Conservation (phyloP, 1,139 yeast species). For the Groenewaldozyma sp. region DNA sequence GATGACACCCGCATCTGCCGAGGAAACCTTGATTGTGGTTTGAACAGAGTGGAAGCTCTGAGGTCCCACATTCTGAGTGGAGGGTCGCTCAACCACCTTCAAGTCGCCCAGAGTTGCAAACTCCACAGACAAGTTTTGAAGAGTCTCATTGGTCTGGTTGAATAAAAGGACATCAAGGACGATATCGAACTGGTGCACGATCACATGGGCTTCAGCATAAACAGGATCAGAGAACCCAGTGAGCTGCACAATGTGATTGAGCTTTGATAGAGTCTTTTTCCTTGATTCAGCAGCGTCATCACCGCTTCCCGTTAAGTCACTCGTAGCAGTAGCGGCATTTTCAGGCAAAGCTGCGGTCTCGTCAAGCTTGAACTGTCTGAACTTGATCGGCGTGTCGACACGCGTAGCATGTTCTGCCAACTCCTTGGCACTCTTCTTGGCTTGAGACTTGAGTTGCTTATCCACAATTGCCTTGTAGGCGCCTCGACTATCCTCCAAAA, state of each 20-base stretch:
- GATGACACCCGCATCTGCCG: constrained; percentile 95
- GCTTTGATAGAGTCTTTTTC: constrained; percentile 62
- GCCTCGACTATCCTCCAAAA: constrained; percentile 77
- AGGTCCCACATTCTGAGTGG: constrained; percentile 90
- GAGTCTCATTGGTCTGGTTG: constrained; percentile 85
- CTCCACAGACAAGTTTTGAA: constrained; percentile 87
- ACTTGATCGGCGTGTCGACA: constrained; percentile 71
- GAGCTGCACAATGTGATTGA: constrained; percentile 81
- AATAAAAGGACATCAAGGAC: constrained; percentile 88
- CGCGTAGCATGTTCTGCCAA: constrained; percentile 64
- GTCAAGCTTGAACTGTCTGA: constrained; percentile 67
- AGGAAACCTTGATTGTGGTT: constrained; percentile 85
- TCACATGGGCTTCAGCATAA: constrained; percentile 93
- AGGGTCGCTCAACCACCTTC: constrained; percentile 87
- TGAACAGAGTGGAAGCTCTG: constrained; percentile 90
- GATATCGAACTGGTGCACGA: constrained; percentile 93
- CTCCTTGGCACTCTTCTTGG: constrained; percentile 49
- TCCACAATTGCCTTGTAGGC: constrained; percentile 64
- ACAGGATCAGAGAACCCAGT: constrained; percentile 98
- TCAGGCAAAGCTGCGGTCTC: constrained; percentile 30
- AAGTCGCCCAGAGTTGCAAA: constrained; percentile 95
- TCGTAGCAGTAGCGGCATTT: constrained; percentile 27
- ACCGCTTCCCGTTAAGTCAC: constrained; percentile 34
- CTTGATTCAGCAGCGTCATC: constrained; percentile 39
- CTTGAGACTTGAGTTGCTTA: constrained; percentile 44